Evolutionary conservation across 2,329 filamentous ascomycete genomes (phyloP), one percentile per base, ranked within the genome.

Genomic region (Xenoacremonium recifei): DNA sequence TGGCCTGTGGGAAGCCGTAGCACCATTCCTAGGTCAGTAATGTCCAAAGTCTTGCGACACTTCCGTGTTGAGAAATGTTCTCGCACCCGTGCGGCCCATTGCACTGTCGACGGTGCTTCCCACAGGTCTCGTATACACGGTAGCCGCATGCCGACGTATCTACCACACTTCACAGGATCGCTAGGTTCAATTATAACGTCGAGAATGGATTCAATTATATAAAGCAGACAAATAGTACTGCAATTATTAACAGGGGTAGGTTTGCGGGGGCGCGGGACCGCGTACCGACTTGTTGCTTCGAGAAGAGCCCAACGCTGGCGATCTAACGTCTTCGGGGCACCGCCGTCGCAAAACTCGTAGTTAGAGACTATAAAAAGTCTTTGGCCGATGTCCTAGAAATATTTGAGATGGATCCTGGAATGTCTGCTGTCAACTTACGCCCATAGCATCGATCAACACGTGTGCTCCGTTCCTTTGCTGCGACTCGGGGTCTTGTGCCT

Each of bases 111-210:
- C 12, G 34, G 31, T 4, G 44, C 37, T 25, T 48, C 45, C 49
- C 49, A 51, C 13, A 51, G 39, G 13, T 47, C 49, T 21, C 49
- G 58, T 17, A 55, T 48, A 25, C 47, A 49, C 7, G 47, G 49
- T 13, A 51, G 47, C 5, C 40, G 46, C 3, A 44, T 16, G 13
- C 13, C n/a, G 30, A 18, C 11, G 17, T 44, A 44, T 18, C 40
- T 38, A 20, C 33, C 33, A 21, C 46, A 40, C 5, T 27, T 27
- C 9, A 23, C 21, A 25, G 29, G 33, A 5, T 50, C 25, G 20
- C 19, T 10, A 4, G 25, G 21, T 40, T 31, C 21, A 21, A 42
- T 19, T 16, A 44, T 37, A 23, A 51, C 40, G 9, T 51, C 48
- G 29, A 54, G 38, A 13, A 54, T 43, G 12, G 41, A 34, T 25